phyloP scores from a whole-genome alignment of 2,329 filamentous ascomycete genomes.

The Leptographium radiaticola region DNA sequence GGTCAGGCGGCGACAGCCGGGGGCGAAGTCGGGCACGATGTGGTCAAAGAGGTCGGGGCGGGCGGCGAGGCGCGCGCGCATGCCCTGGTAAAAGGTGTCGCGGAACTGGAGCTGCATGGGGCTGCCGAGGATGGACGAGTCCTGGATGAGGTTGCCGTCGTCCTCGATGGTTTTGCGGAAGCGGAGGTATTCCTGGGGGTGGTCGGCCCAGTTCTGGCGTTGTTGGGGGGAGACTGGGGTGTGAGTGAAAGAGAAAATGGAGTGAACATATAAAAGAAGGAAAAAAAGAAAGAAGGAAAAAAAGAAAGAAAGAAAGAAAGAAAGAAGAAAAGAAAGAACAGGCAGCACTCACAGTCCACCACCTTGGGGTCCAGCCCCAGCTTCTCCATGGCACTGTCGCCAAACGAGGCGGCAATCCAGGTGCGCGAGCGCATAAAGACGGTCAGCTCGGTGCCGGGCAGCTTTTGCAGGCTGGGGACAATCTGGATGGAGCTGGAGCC shows the following conservation, averaged over 20 bases:
- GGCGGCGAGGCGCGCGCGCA: slow-evolving; percentile 25
- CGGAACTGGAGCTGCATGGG: slow-evolving; percentile 20
- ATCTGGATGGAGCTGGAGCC: slow-evolving; percentile 41
- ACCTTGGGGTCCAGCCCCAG: slow-evolving; percentile 26
- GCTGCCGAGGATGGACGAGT: slow-evolving; percentile 23
- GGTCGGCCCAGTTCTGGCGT: slow-evolving; percentile 20
- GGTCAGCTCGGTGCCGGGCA: slow-evolving; percentile 25
- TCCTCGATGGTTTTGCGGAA: slow-evolving; percentile 32
- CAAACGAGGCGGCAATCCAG: slow-evolving; percentile 35
- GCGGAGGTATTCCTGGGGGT: slow-evolving; percentile 24
- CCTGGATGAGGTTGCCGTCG: slow-evolving; percentile 28
- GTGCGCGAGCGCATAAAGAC: slow-evolving; percentile 36
- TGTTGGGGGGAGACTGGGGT: slow-evolving; percentile 24
- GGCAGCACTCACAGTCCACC: slow-evolving; percentile 22
- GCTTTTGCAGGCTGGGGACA: slow-evolving; percentile 31
- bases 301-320: too few relatives aligned
- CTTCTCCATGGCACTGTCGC: slow-evolving; percentile 28
- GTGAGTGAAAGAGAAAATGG: neutral
- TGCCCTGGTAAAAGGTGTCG: slow-evolving; percentile 21
- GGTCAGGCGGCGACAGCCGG: slow-evolving; percentile 31
- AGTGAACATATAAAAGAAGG: too few relatives aligned
- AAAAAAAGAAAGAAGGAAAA: too few relatives aligned
- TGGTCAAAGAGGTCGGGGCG: slow-evolving; percentile 30
- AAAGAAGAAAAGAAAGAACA: too few relatives aligned
- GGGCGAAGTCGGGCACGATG: slow-evolving; percentile 28